Base-by-base conservation (phyloP, 1,139 yeast species). In the Blastobotrys serpentis region DNA sequence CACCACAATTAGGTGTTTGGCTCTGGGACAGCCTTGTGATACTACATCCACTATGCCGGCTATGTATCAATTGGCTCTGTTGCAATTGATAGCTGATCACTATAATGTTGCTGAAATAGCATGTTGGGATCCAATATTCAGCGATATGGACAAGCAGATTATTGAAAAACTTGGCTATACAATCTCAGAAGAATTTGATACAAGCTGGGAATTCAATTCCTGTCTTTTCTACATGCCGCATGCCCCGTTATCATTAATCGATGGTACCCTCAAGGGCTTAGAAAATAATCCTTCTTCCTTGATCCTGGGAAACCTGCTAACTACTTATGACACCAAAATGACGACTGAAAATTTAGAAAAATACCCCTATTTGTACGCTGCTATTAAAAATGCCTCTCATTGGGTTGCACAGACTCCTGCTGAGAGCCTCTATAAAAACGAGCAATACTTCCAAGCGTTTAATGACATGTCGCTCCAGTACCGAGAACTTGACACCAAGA, bases 221-320 rank as follows among this genome's bases (percentile, higher is more conserved):
- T 66, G 71, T 0, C 62, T 84, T 1, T 80, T 70, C 56, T 86
- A 79, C 58, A 71, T 86, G 48, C 94, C 94, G 0, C 95, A 86
- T 66, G 90, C 90, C 0, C 87, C 89, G 0, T 66, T 84, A 37
- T 72, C 69, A 4, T 66, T 86, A 10, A 79, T 86, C 1, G 78
- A 81, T 41, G 38, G 51, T 0, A 56, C 82, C 1, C 54, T 83
- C 3, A 36, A 33, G 11, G 26, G 47, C n/a, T 29, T 42, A 8
- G 42, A 47, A 60, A 16, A 82, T 82, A 0, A 41, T 13, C 30
- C 22, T 11, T 30, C 36, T 8, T 18, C 44, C 2, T 45, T 50
- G n/a, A 55, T 59, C 25, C 52, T 69, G n/a, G 74, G 73, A 7
- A 70, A 71, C 52, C 60, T 65, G 36, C 52, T 70, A 30, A 34